Percentiles rank a stretch among this genome's conserved stretches.
Evolutionary conservation across 208 protist genomes (phyloP).

Genomic region (Trypanosoma congolense): DNA sequence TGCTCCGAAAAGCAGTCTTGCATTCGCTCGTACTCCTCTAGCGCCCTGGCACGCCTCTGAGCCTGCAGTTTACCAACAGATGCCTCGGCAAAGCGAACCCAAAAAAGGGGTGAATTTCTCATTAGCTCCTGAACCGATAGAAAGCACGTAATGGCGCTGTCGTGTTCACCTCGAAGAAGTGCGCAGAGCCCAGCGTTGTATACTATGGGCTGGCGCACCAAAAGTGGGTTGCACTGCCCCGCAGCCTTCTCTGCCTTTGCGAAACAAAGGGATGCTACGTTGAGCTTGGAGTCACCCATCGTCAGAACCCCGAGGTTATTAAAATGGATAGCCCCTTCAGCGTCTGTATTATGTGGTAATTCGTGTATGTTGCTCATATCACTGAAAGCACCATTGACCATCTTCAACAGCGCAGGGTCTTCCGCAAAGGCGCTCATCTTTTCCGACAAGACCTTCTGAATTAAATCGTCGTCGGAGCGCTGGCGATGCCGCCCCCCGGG

Average conservation of each 20-base stretch:
- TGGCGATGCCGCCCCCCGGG: conserved; percentile 36
- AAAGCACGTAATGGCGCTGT: conserved; percentile 64
- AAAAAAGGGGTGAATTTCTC: conserved; percentile 71
- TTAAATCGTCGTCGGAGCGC: conserved; percentile 68
- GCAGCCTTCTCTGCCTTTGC: conserved; percentile 65
- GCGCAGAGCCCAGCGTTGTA: conserved; percentile 86
- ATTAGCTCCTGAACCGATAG: conserved; percentile 72
- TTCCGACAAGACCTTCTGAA: conserved; percentile 58
- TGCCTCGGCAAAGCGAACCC: conserved; percentile 80
- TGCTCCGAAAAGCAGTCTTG: conserved; percentile 56
- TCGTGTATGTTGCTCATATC: conserved; percentile 75
- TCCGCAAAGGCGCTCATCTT: conserved; percentile 34
- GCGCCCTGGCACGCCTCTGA: conserved; percentile 24
- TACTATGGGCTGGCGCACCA: conserved; percentile 42
- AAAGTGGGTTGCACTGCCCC: conserved; percentile 23
- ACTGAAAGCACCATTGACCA: conserved; percentile 62
- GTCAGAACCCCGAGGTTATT: conserved; percentile 85
- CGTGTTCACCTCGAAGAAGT: conserved; percentile 72
- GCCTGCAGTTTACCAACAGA: conserved; percentile 54
- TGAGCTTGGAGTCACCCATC: conserved; percentile 67
- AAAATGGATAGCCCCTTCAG: conserved; percentile 67
- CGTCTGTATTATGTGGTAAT: conserved; percentile 39
- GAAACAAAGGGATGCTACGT: conserved; percentile 80
- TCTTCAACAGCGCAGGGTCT: conserved; percentile 39
- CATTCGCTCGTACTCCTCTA: conserved; percentile 69